Evolutionary conservation across 257 asterid species (phyloP).

Genomic region (Datura wrightii): DNA sequence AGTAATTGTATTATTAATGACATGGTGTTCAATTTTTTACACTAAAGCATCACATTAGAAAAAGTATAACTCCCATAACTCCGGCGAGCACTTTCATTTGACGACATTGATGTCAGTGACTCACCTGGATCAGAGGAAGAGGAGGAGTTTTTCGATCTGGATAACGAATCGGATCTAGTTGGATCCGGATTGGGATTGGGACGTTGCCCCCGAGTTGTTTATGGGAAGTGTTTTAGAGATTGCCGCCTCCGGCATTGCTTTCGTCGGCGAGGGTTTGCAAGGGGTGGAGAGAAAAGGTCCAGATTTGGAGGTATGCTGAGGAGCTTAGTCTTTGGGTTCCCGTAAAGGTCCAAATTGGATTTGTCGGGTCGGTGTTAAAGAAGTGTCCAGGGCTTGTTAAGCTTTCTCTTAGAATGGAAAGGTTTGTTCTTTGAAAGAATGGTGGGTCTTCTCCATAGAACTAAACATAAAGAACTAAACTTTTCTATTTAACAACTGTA

Average conservation of each 20-base stretch:
- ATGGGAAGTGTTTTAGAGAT: conserved; percentile 86
- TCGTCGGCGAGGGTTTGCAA: conserved; percentile 79
- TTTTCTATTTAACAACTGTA: not conserved
- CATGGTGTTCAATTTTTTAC: too few relatives aligned
- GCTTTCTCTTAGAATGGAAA: conserved; percentile 77
- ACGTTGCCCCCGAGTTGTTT: conserved; percentile 63
- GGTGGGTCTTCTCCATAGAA: conserved; percentile 40
- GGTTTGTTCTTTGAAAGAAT: conserved; percentile 55
- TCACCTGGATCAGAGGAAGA: conserved; percentile 35
- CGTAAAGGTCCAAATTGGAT: conserved; percentile 71
- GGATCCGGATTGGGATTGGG: conserved; percentile 36
- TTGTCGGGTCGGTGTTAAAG: conserved; percentile 86
- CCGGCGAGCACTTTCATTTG: conserved; percentile 79
- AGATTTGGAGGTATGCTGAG: conserved; percentile 84
- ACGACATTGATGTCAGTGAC: conserved; percentile 60
- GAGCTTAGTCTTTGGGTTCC: conserved; percentile 90
- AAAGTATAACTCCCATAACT: conserved; percentile 32
- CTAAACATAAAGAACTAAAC: not conserved
- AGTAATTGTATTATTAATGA: too few relatives aligned
- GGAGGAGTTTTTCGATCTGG: conserved; percentile 31
- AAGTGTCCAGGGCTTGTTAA: conserved; percentile 78
- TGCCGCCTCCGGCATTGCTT: conserved; percentile 72
- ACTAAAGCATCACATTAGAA: too few relatives aligned
- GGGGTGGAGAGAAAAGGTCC: conserved; percentile 78
- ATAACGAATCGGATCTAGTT: conserved; percentile 53